These are phyloP conservation scores for Larix sibirica DNA, from an alignment of 83 land plant genomes.

Conservation along the genomic window DNA sequence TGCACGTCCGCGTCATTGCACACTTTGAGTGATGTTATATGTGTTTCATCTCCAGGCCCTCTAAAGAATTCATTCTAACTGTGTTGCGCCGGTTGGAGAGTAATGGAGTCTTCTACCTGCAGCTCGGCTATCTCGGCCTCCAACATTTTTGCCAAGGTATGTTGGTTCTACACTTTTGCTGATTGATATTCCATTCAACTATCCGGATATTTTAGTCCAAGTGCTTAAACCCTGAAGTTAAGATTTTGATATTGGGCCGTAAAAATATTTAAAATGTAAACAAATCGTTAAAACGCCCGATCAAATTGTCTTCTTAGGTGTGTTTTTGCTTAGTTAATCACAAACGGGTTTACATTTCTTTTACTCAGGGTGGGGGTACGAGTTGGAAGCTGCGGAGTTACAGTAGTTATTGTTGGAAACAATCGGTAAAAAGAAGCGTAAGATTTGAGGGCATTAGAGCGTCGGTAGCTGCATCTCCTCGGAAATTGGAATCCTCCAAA, in stretches of 20 bases:
- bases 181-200: not conserved
- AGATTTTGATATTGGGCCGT: not conserved
- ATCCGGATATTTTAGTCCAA: not conserved
- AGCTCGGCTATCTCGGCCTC: not conserved
- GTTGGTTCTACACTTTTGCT: not conserved
- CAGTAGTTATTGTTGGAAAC: constrained; percentile 20
- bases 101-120: not conserved
- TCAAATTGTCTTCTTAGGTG: too few species aligned
- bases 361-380: constrained; percentile 3
- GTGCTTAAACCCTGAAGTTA: not conserved
- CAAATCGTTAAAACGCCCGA: not conserved
- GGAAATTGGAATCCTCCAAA: constrained; percentile 2
- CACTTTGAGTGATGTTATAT: too few species aligned
- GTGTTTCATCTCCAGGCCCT: too few species aligned
- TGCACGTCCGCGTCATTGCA: too few species aligned
- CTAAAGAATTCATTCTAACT: too few species aligned
- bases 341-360: not conserved
- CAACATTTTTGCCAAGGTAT: not conserved
- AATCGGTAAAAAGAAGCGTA: not conserved
- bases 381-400: constrained; percentile 13
- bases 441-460: constrained; percentile 13
- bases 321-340: not conserved
- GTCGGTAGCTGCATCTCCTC: constrained; percentile 24
- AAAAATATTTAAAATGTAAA: not conserved
- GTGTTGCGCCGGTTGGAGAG: not conserved